phyloP scores from a whole-genome alignment of 345 rosid genomes.

The Turnera subulata region DNA sequence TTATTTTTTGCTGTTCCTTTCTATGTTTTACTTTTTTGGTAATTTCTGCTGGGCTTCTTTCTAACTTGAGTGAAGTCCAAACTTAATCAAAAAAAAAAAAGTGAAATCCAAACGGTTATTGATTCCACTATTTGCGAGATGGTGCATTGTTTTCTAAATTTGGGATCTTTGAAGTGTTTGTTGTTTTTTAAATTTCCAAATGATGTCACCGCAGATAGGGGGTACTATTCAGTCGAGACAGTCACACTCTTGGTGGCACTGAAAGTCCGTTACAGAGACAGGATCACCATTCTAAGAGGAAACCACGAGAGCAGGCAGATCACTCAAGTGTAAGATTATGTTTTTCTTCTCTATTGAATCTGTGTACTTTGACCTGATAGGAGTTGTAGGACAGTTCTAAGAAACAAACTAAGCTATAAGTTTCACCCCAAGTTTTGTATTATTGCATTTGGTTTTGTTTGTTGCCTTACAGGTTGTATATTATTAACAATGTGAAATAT shows the following conservation, averaged over 20 bases:
- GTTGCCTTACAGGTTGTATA: no score
- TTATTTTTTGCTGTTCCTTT: no score
- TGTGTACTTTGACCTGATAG: not conserved
- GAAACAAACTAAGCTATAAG: not conserved
- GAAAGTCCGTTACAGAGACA: constrained; percentile 95
- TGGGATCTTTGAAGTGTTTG: not conserved
- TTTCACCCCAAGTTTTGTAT: no score
- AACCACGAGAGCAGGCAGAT: constrained; percentile 99
- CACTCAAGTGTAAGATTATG: constrained; percentile 89
- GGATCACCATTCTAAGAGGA: constrained; percentile 92
- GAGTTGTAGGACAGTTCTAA: not conserved
- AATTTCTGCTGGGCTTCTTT: no score
- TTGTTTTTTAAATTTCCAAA: not conserved
- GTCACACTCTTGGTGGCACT: constrained; percentile 92
- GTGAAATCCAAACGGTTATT: no score
- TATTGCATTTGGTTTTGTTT: no score
- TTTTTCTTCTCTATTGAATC: not conserved
- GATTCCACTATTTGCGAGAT: no score
- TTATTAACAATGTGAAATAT: no score
- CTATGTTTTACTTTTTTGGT: no score
- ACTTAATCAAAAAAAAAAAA: no score
- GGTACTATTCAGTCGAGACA: constrained; percentile 97
- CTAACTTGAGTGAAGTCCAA: no score
- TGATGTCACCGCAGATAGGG: constrained; percentile 73
- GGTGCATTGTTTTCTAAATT: not conserved